Conservation (phyloP, 2,329 filamentous ascomycete genomes). For the Diaporthe australafricana region DNA sequence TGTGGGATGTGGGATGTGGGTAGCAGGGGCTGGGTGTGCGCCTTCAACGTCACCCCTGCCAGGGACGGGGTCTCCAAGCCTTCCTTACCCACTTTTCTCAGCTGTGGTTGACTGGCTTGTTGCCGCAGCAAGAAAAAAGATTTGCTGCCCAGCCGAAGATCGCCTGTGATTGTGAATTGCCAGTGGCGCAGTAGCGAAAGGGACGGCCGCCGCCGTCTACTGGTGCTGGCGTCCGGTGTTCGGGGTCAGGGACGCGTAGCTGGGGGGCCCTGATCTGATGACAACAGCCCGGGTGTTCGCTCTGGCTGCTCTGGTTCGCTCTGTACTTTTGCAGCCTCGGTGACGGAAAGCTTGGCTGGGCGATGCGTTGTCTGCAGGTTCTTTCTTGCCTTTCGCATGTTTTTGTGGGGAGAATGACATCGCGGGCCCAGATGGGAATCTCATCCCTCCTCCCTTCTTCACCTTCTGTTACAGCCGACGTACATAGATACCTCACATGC, state of each 20-base stretch:
- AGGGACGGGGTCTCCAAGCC: constrained; percentile 27
- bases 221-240: neutral
- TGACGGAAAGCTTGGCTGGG: constrained; percentile 22
- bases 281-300: neutral
- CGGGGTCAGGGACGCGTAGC: neutral
- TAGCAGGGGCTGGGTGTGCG: constrained; percentile 10
- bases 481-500: neutral
- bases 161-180: constrained; percentile 27
- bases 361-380: constrained; percentile 22
- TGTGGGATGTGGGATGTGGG: constrained; percentile 20
- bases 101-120: constrained; percentile 28
- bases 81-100: constrained; percentile 26
- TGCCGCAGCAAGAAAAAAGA: constrained; percentile 29
- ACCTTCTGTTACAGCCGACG: neutral
- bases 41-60: constrained; percentile 30
- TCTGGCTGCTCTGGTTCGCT: neutral
- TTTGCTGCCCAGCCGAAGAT: constrained; percentile 33
- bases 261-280: neutral
- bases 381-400: neutral
- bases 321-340: neutral
- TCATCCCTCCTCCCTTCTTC: neutral
- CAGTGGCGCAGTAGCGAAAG: constrained; percentile 28
- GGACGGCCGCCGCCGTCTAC: constrained; percentile 18
- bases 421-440: neutral
- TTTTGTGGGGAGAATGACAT: constrained; percentile 19